These are phyloP conservation scores for Xylaria castorea DNA, from an alignment of 495 filamentous ascomycete genomes.

Conservation along the genomic window DNA sequence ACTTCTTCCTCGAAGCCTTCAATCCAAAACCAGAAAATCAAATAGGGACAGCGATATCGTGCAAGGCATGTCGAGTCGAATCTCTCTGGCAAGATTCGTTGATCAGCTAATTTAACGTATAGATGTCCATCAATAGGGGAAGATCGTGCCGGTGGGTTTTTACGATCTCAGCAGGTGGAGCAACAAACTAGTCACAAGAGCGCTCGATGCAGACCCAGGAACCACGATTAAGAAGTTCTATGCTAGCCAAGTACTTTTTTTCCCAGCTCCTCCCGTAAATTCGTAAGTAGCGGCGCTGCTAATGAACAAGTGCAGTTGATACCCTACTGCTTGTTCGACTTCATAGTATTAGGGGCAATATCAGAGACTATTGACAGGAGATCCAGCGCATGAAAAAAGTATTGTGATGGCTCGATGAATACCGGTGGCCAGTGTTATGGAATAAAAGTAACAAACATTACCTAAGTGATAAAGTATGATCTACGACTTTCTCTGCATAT, in stretches of 20 bases:
- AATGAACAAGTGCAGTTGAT: too few species aligned
- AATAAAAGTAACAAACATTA: not conserved
- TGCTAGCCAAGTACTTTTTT: not conserved
- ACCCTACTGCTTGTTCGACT: too few species aligned
- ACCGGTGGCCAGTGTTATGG: not conserved
- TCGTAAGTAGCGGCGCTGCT: not conserved
- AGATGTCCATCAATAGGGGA: not conserved
- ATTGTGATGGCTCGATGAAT: not conserved
- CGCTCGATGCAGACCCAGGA: not conserved
- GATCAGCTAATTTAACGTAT: not conserved
- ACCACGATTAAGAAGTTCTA: not conserved
- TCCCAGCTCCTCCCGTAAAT: not conserved
- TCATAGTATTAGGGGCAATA: too few species aligned
- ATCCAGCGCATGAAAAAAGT: not conserved
- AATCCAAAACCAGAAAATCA: too few species aligned
- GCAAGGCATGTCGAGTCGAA: too few species aligned
- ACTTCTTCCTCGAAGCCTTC: too few species aligned
- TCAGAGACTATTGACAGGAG: too few species aligned
- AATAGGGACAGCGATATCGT: too few species aligned
- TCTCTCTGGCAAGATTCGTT: not conserved
- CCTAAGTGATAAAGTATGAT: not conserved
- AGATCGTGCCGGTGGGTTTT: not conserved
- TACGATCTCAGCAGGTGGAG: too few species aligned
- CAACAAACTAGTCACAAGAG: too few species aligned
- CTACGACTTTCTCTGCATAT: not conserved